Percentiles rank a stretch among this genome's conserved stretches.
phyloP scores from a whole-genome alignment of 495 filamentous ascomycete species.

The Penicillium paxilli region DNA sequence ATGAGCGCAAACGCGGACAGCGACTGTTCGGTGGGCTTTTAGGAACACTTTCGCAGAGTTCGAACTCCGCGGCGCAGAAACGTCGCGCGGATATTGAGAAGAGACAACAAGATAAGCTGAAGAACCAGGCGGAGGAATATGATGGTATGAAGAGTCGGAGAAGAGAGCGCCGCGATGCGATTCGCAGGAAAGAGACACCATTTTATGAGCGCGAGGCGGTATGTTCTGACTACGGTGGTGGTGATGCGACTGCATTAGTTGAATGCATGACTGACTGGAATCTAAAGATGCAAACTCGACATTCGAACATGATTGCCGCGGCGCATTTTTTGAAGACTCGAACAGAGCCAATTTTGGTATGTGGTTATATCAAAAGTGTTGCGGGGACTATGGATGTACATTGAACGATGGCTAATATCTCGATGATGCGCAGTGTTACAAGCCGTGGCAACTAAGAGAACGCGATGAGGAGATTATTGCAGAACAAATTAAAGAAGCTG shows the following conservation, averaged over 20 bases:
- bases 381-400: too few species aligned
- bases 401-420: slow-evolving; percentile 4
- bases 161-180: slow-evolving; percentile 57
- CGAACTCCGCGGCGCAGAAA: slow-evolving; percentile 65
- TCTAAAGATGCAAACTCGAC: slow-evolving; percentile 76
- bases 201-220: slow-evolving; percentile 80
- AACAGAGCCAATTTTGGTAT: slow-evolving; percentile 74
- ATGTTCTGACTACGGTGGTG: slow-evolving; percentile 31
- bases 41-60: slow-evolving; percentile 82
- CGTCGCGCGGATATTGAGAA: slow-evolving; percentile 86
- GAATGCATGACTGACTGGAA: background rate
- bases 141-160: slow-evolving; percentile 67
- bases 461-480: slow-evolving; percentile 62
- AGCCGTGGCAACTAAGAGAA: slow-evolving; percentile 74
- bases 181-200: slow-evolving; percentile 68
- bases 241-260: background rate
- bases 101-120: slow-evolving; percentile 80
- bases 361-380: slow-evolving; percentile 15
- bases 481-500: slow-evolving; percentile 57
- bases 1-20: slow-evolving; percentile 55
- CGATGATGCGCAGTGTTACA: slow-evolving; percentile 71
- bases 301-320: slow-evolving; percentile 67
- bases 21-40: slow-evolving; percentile 87
- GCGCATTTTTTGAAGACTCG: slow-evolving; percentile 76
- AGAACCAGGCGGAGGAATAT: slow-evolving; percentile 68